phyloP scores from a whole-genome alignment of 1,284 basidiomycete species.

The Microbotryum lychnidis-dioicae region DNA sequence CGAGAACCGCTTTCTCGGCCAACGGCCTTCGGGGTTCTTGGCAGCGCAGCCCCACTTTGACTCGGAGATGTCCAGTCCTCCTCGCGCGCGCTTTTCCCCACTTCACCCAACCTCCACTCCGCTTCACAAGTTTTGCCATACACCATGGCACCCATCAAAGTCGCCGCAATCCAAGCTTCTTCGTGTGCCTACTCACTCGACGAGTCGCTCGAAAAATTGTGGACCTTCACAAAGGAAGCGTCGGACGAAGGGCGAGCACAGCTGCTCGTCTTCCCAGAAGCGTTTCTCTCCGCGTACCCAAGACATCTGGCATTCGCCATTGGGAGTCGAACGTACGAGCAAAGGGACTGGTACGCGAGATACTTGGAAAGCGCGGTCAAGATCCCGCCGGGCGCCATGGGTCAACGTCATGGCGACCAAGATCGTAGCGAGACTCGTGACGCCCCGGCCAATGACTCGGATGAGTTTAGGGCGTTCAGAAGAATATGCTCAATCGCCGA shows the following conservation, averaged over 20 bases:
- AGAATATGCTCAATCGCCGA: background rate
- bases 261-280: constrained; percentile 63
- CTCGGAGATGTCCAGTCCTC: no score
- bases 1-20: no score
- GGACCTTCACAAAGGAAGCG: no score
- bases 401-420: background rate
- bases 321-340: constrained; percentile 32
- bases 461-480: constrained; percentile 28
- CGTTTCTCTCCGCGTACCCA: constrained; percentile 46
- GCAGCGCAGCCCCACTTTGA: no score
- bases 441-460: constrained; percentile 3
- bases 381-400: constrained; percentile 29
- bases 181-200: no score
- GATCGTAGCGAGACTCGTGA: constrained; percentile 23
- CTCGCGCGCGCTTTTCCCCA: no score
- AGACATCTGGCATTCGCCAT: constrained; percentile 37
- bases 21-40: no score
- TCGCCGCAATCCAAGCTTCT: no score
- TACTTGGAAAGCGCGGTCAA: constrained; percentile 41
- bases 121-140: no score
- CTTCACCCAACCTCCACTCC: no score
- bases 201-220: no score
- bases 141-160: no score
- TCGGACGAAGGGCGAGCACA: constrained; percentile 38
- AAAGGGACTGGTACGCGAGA: constrained; percentile 37